Conservation (phyloP, 495 filamentous ascomycete species). For the Neurospora tetraspora region DNA sequence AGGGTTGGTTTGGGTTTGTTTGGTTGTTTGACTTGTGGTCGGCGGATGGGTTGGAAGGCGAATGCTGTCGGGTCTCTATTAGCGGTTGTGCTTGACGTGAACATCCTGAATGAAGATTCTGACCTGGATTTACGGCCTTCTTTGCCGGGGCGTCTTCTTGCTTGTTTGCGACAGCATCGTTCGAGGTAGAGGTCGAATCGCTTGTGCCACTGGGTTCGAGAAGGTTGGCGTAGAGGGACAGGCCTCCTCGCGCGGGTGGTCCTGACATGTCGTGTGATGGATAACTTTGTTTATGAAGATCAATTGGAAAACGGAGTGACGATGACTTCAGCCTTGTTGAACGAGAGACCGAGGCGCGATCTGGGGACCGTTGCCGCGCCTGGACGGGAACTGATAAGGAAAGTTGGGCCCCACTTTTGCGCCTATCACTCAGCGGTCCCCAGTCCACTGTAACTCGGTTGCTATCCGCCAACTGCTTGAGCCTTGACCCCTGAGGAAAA, state of each 20-base stretch:
- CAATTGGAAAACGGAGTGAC: background rate
- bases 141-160: slow-evolving; percentile 51
- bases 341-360: background rate
- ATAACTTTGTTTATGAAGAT: background rate
- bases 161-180: slow-evolving; percentile 71
- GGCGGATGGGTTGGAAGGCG: slow-evolving; percentile 70
- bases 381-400: background rate
- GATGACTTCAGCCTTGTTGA: background rate
- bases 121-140: slow-evolving; percentile 72
- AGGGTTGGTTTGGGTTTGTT: slow-evolving; percentile 65
- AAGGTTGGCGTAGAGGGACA: slow-evolving; percentile 50
- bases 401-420: background rate
- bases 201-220: slow-evolving; percentile 35
- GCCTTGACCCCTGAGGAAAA: background rate
- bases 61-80: slow-evolving; percentile 48
- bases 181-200: slow-evolving; percentile 55
- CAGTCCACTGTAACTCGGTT: background rate
- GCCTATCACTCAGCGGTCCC: background rate
- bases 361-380: background rate
- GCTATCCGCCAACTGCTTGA: background rate
- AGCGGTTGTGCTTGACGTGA: background rate
- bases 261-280: background rate
- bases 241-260: slow-evolving; percentile 22
- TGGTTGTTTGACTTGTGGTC: slow-evolving; percentile 55
- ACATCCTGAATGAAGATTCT: slow-evolving; percentile 5